Percentiles rank a stretch among this genome's conserved stretches.
phyloP scores from a whole-genome alignment of 176 grass and related monocot genomes.

The Hyparrhenia diplandra region DNA sequence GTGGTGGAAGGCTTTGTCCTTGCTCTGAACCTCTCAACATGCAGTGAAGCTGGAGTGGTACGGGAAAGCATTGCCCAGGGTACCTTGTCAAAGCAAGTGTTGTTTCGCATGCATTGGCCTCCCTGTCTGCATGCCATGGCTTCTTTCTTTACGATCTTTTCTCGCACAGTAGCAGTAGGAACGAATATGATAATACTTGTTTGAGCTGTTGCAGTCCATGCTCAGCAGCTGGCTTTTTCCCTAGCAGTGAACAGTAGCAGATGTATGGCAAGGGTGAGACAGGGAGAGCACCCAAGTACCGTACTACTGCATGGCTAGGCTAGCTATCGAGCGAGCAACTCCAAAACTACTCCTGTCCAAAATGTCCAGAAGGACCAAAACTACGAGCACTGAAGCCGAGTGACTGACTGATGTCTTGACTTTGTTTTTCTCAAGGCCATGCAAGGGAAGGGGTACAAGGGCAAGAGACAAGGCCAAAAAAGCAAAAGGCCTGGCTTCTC shows the following conservation, averaged over 20 bases:
- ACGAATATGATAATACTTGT: too few species aligned
- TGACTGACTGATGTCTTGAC: conserved; percentile 21
- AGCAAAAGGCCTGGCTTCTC: conserved; percentile 38
- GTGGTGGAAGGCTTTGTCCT: conserved; percentile 18
- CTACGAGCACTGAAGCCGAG: too few species aligned
- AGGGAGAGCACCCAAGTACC: not conserved
- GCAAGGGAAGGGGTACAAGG: not conserved
- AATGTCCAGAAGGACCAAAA: too few species aligned
- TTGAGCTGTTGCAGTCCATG: too few species aligned
- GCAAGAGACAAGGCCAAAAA: conserved; percentile 23
- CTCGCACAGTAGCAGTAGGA: not conserved
- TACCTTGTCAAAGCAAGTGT: not conserved
- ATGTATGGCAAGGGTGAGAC: conserved; percentile 12
- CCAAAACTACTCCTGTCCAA: too few species aligned
- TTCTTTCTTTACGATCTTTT: not conserved
- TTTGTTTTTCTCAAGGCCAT: conserved; percentile 5
- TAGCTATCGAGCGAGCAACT: not conserved
- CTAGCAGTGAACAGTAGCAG: not conserved
- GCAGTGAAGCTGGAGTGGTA: too few species aligned
- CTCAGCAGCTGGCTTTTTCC: not conserved
- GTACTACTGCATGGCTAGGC: not conserved
- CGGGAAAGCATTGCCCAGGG: not conserved
- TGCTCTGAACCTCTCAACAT: not conserved
- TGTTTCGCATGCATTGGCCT: not conserved
- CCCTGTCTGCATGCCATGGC: not conserved